phyloP scores from a whole-genome alignment of 345 rosid species.

The Acer negundo region DNA sequence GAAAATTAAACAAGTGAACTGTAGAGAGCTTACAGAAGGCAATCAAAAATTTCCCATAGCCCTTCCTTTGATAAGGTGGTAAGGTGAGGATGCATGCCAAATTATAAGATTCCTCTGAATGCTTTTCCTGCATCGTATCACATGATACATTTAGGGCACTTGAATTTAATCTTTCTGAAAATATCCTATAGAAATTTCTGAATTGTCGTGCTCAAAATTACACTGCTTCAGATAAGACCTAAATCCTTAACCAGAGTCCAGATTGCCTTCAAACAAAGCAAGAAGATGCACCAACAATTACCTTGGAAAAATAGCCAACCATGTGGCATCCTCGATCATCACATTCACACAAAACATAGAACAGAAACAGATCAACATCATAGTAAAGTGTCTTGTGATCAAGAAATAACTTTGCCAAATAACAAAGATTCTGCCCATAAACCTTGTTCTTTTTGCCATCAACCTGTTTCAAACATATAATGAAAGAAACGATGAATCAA shows the following conservation, averaged over 20 bases:
- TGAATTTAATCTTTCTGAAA: background rate
- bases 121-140: conserved; percentile 76
- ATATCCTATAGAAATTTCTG: background rate
- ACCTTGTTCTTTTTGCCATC: conserved; percentile 99
- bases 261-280: conserved; percentile 5
- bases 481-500: conserved; percentile 5
- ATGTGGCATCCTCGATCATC: conserved; percentile 99
- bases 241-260: background rate
- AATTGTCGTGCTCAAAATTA: background rate
- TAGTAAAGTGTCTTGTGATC: conserved; percentile 99
- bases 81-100: conserved; percentile 97
- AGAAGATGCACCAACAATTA: conserved; percentile 25
- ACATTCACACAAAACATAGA: conserved; percentile 91
- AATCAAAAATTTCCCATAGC: conserved; percentile 93
- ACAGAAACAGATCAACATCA: conserved; percentile 93
- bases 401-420: conserved; percentile 93
- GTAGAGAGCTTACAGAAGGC: conserved; percentile 81
- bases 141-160: conserved; percentile 10
- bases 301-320: conserved; percentile 99
- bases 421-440: conserved; percentile 98
- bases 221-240: background rate
- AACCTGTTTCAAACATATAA: conserved; percentile 38
- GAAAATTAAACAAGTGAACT: background rate
- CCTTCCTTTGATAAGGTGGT: conserved; percentile 98
- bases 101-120: conserved; percentile 96